phyloP scores from a whole-genome alignment of 768 basidiomycete species.

The Agrocybe praecox region DNA sequence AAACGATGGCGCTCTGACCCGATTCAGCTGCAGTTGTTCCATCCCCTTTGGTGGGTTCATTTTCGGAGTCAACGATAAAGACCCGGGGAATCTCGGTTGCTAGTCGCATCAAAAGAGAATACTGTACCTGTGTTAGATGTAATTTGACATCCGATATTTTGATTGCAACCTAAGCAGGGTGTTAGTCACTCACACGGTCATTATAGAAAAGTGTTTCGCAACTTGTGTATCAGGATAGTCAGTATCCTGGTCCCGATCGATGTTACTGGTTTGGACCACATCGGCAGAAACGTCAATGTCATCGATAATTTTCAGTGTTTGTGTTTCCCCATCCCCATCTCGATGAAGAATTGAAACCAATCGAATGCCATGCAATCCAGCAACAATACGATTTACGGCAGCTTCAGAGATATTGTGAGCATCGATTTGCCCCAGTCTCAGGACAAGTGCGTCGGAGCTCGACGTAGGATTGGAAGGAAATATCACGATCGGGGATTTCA shows the following conservation, averaged over 20 bases:
- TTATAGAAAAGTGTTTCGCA: conserved; percentile 12
- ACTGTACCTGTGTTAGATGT: conserved; percentile 84
- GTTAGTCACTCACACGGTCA: background rate
- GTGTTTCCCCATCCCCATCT: conserved; percentile 43
- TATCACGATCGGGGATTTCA: conserved; percentile 91
- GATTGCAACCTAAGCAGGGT: conserved; percentile 55
- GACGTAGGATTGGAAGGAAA: conserved; percentile 72
- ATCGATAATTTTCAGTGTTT: conserved; percentile 85
- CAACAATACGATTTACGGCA: conserved; percentile 59
- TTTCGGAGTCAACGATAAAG: conserved; percentile 51
- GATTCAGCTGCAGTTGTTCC: conserved; percentile 12
- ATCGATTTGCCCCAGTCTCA: conserved; percentile 87
- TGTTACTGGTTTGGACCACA: conserved; percentile 60
- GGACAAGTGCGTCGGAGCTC: conserved; percentile 69
- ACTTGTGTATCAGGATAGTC: conserved; percentile 80
- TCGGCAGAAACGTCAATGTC: conserved; percentile 79
- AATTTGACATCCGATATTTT: conserved; percentile 84
- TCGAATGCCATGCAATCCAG: conserved; percentile 82
- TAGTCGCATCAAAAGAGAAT: conserved; percentile 67
- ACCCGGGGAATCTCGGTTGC: conserved; percentile 70
- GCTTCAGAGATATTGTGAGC: conserved; percentile 77
- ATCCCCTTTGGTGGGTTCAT: conserved; percentile 25
- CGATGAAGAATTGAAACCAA: conserved; percentile 70
- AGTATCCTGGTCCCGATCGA: conserved; percentile 52
- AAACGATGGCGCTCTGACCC: conserved; percentile 6